Evolutionary conservation across 2,329 filamentous ascomycete genomes (phyloP).

Genomic region (Fusarium sp.): DNA sequence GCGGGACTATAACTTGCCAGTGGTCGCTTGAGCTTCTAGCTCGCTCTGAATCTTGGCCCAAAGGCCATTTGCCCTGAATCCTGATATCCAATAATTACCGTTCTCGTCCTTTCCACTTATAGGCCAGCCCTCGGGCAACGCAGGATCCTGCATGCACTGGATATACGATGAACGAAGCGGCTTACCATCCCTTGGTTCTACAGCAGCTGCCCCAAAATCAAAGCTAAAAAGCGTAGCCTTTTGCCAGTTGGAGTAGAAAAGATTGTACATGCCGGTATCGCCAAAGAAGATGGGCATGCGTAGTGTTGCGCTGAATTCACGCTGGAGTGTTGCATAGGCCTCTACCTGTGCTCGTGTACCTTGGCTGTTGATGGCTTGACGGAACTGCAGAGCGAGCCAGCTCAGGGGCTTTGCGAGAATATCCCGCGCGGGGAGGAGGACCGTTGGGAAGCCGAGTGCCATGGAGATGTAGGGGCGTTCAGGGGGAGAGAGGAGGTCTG

Average conservation of each 20-base stretch:
- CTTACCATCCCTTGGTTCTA: neutral
- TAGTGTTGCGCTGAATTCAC: neutral
- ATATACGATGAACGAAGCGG: neutral
- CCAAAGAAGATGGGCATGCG: constrained; percentile 49
- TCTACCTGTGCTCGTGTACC: constrained; percentile 8
- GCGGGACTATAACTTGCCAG: too few species aligned
- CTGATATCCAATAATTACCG: neutral
- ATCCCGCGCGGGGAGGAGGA: neutral
- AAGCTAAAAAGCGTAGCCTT: constrained; percentile 32
- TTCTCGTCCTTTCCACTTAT: neutral
- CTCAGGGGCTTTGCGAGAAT: neutral
- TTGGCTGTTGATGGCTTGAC: neutral
- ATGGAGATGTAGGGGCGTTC: constrained; percentile 4
- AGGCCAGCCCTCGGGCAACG: neutral
- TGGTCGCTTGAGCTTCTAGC: neutral
- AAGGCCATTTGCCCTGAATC: neutral
- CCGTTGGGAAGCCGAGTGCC: constrained; percentile 1
- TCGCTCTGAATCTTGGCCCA: neutral
- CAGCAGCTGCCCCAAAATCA: neutral
- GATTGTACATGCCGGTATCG: constrained; percentile 45
- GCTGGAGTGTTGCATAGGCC: neutral
- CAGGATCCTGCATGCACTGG: neutral
- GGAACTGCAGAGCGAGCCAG: neutral
- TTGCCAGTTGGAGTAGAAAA: constrained; percentile 49
- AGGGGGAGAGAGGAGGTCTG: neutral